Evolutionary conservation across 1,284 basidiomycete species (phyloP), one percentile per base, ranked within the genome.

Genomic region (Termitomyces sp.): DNA sequence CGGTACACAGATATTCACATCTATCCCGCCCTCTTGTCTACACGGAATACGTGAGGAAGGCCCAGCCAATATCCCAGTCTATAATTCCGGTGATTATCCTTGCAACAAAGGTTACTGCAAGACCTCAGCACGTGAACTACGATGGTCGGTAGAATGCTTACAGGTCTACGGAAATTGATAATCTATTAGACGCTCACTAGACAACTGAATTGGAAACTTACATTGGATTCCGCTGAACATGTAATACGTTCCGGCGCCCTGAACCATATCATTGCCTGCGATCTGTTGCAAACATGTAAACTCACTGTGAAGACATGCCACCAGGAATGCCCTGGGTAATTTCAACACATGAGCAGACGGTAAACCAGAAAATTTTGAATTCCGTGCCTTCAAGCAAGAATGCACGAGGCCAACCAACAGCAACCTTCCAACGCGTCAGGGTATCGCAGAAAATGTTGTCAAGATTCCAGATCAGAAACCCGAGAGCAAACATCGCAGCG

Each of bases 381-480:
- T 46, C 59, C 68, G 34, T 53, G 75, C 83, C 84, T 72, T 88
- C 85, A 13, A 88, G 67, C 15, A 86, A 55, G 62, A 88, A 88
- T 1, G 84, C 84, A 5, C 64, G 58, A 9, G 84, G 84, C 84
- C 84, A 86, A 1, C 83, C 82, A 6, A 86, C 45, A 2, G 58
- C 53, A 1, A 73, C 64, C 61, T 86, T 87, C 77, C 78, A 79
- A 5, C 62, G 56, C 5, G 82, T 85, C 41, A 86, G 64, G 3
- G 67, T 67, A 51, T 72, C 71, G 63, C 85, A 88, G 61, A 80
- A 86, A n/a, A 84, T 74, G 58, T 86, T 86, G 65, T 88, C 85
- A 58, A 86, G 57, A 61, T 87, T 88, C 85, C 84, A 87, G 26
- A 86, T 70, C 28, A 82, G 64, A 63, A 86, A 87, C 2, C 83